Evolutionary conservation across 352 stramenopile species (phyloP), one percentile per base, ranked within the genome.

Genomic region (Thalassiosira livingstoniorum): DNA sequence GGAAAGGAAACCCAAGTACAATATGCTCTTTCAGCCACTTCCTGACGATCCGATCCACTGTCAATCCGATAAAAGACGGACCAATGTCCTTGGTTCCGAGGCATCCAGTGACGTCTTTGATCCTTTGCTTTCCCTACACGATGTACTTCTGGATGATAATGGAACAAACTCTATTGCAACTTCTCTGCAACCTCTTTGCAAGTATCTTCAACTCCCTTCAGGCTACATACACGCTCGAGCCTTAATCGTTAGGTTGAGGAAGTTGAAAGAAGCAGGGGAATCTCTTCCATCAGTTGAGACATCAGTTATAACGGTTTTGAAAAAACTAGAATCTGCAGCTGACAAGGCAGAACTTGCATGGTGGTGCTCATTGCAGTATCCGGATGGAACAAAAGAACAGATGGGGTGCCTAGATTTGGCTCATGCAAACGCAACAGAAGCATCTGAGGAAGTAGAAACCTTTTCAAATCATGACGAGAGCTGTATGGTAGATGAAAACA

Each of bases 171-270:
- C 83, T 39, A 83, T 80, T 23, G 78, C 83, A 69, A 75, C 81
- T 27, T 82, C 88, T 32, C 78, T 95, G 58, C 78, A 87, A 47
- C 83, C 89, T 55, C 63, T 95, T 10, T 94, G 89, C 70, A 78
- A 82, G 51, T 65, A 87, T 34, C 53, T 95, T 13, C 80, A 87
- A 15, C 65, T 95, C 35, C 91, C 91, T 29, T 51, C 51, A 60
- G 91, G 91, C 13, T 94, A 92, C 60, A 78, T 95, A 39, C 88
- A 92, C 74, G 87, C 86, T 4, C 61, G 90, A 54, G 85, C 82
- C 29, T 63, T 95, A 31, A 66, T 92, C 62, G 45, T 85, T 25
- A 71, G 78, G 57, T 93, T 93, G 71, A 39, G 73, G 54, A 83
- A 84, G 55, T 57, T 91, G 42, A 85, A 86, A 29, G 45, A 47